Evolutionary conservation across 2,329 filamentous ascomycete genomes (phyloP).

Genomic region (Hysterium pulicare): DNA sequence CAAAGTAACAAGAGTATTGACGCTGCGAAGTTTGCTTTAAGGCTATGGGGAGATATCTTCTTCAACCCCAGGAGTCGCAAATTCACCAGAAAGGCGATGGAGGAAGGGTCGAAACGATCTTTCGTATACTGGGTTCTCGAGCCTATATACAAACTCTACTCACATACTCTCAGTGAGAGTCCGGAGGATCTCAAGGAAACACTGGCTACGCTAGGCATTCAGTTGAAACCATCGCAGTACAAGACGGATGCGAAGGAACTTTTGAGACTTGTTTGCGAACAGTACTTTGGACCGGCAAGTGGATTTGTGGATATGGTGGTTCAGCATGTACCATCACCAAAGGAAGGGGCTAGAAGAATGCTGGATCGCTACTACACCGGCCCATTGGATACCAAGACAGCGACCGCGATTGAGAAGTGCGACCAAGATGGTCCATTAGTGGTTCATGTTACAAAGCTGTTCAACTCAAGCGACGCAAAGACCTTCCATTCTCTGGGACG

Average conservation of each 20-base stretch:
- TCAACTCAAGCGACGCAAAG: slow-evolving; percentile 86
- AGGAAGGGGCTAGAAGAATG: slow-evolving; percentile 70
- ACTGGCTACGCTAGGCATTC: slow-evolving; percentile 74
- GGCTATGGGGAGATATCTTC: slow-evolving; percentile 95
- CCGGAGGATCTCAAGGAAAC: slow-evolving; percentile 80
- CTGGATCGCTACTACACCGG: slow-evolving; percentile 90
- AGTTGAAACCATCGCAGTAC: slow-evolving; percentile 75
- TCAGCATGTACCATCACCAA: slow-evolving; percentile 82
- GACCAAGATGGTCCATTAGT: slow-evolving; percentile 87
- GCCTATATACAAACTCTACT: slow-evolving; percentile 96
- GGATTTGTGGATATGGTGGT: slow-evolving; percentile 97
- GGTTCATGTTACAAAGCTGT: slow-evolving; percentile 90
- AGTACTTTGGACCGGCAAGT: slow-evolving; percentile 87
- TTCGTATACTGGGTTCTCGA: slow-evolving; percentile 96
- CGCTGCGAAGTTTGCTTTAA: slow-evolving; percentile 73
- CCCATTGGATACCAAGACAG: slow-evolving; percentile 76
- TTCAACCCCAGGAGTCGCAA: slow-evolving; percentile 88
- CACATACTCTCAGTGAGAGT: slow-evolving; percentile 88
- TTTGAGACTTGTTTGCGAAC: slow-evolving; percentile 83
- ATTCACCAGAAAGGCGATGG: slow-evolving; percentile 83
- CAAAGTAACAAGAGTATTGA: slow-evolving; percentile 54
- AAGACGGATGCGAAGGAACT: slow-evolving; percentile 86
- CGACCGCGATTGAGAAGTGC: slow-evolving; percentile 74
- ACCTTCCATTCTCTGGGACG: slow-evolving; percentile 86
- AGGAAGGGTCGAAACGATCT: slow-evolving; percentile 75